phyloP scores from a whole-genome alignment of 2,329 filamentous ascomycete genomes.

The Chaetothyriales sp. region DNA sequence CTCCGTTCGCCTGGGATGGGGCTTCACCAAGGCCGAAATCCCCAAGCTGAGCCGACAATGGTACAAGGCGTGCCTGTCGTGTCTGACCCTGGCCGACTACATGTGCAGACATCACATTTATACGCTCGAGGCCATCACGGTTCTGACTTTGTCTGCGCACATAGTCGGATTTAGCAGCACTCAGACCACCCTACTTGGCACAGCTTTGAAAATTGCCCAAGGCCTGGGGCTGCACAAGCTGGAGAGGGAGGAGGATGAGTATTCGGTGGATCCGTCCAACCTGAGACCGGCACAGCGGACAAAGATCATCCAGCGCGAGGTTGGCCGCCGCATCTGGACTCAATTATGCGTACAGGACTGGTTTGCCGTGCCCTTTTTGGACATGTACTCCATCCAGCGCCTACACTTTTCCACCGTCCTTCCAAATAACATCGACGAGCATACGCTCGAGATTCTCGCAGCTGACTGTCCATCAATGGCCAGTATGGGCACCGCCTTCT shows the following conservation, averaged over 20 bases:
- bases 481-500: constrained; percentile 26
- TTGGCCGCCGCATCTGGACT: constrained; percentile 29
- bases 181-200: constrained; percentile 33
- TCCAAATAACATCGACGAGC: constrained; percentile 27
- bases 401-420: constrained; percentile 24
- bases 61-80: constrained; percentile 34
- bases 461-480: constrained; percentile 21
- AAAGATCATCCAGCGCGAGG: constrained; percentile 21
- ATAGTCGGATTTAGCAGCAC: constrained; percentile 36
- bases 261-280: constrained; percentile 5
- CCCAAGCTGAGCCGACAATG: constrained; percentile 30
- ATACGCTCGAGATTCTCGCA: constrained; percentile 16
- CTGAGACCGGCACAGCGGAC: constrained; percentile 7
- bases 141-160: constrained; percentile 37
- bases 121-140: constrained; percentile 35
- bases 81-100: constrained; percentile 35
- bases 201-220: constrained; percentile 35
- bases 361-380: constrained; percentile 30
- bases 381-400: constrained; percentile 26
- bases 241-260: constrained; percentile 15
- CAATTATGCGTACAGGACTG: constrained; percentile 31
- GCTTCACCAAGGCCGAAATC: constrained; percentile 31
- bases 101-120: constrained; percentile 31
- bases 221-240: constrained; percentile 35
- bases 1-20: constrained; percentile 26